These are phyloP conservation scores for Trichoderma aggressivum DNA, from an alignment of 2,329 filamentous ascomycete species.

Conservation along the genomic window DNA sequence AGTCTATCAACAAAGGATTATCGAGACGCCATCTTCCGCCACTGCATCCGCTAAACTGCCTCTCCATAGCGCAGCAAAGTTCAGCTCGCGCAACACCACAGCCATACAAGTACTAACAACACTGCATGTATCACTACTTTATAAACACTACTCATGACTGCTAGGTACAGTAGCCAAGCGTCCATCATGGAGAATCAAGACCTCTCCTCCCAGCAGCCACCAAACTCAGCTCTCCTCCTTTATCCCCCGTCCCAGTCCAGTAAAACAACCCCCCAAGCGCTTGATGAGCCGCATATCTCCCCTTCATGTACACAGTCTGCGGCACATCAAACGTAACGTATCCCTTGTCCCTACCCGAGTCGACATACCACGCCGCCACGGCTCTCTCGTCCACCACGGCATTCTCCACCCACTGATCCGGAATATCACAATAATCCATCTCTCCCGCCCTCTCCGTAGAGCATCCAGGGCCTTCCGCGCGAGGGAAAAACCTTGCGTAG, in stretches of 20 bases:
- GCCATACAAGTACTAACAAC: background rate
- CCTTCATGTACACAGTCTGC: constrained; percentile 58
- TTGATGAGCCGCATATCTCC: constrained; percentile 52
- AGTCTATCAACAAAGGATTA: background rate
- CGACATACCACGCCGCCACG: constrained; percentile 57
- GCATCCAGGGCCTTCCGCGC: constrained; percentile 52
- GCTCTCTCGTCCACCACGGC: constrained; percentile 47
- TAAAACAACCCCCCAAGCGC: constrained; percentile 63
- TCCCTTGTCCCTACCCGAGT: constrained; percentile 36
- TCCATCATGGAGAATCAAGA: constrained; percentile 29
- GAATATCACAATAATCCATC: constrained; percentile 61
- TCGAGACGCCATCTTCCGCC: background rate
- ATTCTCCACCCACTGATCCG: constrained; percentile 44
- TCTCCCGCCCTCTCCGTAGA: constrained; percentile 47
- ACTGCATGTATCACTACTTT: background rate
- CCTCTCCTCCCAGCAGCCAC: constrained; percentile 58
- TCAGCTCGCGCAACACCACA: background rate
- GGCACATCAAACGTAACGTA: constrained; percentile 65
- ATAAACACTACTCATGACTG: background rate
- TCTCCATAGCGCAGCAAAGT: background rate
- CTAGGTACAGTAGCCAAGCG: background rate
- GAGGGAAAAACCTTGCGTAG: constrained; percentile 60
- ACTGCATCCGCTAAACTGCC: background rate
- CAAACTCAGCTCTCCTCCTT: constrained; percentile 51
- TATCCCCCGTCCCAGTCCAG: constrained; percentile 64